Evolutionary conservation across 805 yeast genomes (phyloP), one percentile per base, ranked within the genome.

Genomic region (Nakazawaea molendinolei): DNA sequence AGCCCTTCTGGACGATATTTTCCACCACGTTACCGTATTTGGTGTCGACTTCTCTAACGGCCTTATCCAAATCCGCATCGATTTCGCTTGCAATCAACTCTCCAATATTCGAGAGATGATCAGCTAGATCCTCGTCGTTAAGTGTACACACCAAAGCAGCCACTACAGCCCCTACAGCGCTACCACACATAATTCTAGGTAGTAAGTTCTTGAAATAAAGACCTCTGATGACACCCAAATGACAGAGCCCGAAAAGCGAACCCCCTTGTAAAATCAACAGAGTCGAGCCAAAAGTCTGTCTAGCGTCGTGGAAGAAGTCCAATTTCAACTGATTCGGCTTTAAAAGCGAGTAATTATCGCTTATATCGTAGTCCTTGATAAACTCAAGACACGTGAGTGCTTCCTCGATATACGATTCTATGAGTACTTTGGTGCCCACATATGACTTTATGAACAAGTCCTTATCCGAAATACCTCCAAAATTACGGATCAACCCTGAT

Each of bases 241-340:
- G 98, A 49, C 95, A 89, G 43, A 92, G 62, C 0, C 98, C 97
- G 61, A 90, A 92, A 16, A 92, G 61, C 0, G 97, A 83, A 2
- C 98, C 97, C 20, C 98, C 98, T 58, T 92, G 97, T 18, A 92
- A 63, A 25, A 90, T 74, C 39, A 92, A 64, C 0, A 97, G 97
- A 0, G 97, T 86, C 32, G 86, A 74, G 0, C 98, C 98, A 55
- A 83, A 74, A 0, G 95, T 79, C 53, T 86, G 87, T 48, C 85
- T 73, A 13, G 85, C 86, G 60, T 80, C 96, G 53, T 78, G 92
- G 61, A 81, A 87, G 56, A 84, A 86, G 57, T 74, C 87, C 44
- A 73, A 67, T 49, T 72, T 83, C 54, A 66, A 62, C 60, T 73
- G 90, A 38, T 67, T 65, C 39, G 68, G 62, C 44, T 68, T 65